phyloP scores from a whole-genome alignment of 768 basidiomycete genomes.

The Lentinula edodes region DNA sequence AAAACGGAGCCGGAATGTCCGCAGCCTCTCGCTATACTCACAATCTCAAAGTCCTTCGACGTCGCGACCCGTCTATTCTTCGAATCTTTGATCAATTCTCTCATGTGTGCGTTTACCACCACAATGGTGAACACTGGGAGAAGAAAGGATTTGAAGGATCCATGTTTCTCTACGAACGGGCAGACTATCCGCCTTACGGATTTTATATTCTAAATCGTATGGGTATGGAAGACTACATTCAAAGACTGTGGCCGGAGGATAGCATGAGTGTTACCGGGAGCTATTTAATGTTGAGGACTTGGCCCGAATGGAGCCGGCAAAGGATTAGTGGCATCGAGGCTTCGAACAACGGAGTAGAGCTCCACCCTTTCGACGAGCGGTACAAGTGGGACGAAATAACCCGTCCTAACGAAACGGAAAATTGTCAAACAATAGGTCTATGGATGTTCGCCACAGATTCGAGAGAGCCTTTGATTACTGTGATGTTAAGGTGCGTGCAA shows the following conservation, averaged over 20 bases:
- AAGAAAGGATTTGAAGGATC: constrained; percentile 83
- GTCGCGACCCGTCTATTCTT: constrained; percentile 73
- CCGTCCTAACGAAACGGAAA: constrained; percentile 48
- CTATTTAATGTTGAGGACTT: constrained; percentile 71
- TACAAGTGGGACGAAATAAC: constrained; percentile 36
- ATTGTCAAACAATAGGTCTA: constrained; percentile 55
- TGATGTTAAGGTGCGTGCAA: constrained; percentile 56
- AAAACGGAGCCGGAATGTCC: constrained; percentile 44
- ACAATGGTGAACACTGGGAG: constrained; percentile 71
- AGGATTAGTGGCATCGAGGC: constrained; percentile 21
- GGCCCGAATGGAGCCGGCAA: constrained; percentile 55
- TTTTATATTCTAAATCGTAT: constrained; percentile 81
- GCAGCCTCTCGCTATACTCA: constrained; percentile 61
- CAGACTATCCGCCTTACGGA: constrained; percentile 77
- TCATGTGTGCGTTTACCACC: constrained; percentile 79
- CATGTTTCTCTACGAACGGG: constrained; percentile 87
- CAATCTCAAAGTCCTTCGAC: constrained; percentile 76
- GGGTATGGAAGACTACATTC: constrained; percentile 73
- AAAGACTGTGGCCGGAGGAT: constrained; percentile 75
- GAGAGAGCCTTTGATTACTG: constrained; percentile 66
- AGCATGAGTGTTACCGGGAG: constrained; percentile 55
- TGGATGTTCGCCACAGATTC: constrained; percentile 73
- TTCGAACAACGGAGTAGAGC: constrained; percentile 19
- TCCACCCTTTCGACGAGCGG: constrained; percentile 44
- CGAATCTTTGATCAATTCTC: constrained; percentile 86